Base-by-base conservation (phyloP, 352 stramenopile genomes). In the Globisporangium lucens region DNA sequence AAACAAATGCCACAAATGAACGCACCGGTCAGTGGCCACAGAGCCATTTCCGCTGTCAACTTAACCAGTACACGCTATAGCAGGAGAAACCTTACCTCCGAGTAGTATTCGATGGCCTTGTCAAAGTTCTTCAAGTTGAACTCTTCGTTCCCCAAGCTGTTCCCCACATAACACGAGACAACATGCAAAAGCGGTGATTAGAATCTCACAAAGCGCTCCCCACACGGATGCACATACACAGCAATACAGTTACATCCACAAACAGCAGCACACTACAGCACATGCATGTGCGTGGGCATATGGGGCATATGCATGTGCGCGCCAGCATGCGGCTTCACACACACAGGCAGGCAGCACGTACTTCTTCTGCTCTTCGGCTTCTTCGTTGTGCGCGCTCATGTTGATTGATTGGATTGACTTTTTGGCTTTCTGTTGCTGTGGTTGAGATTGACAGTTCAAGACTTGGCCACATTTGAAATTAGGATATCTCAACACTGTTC, bases 101-200 rank as follows among this genome's bases (percentile, higher is more conserved):
- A 86, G 76, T 94, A 94, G 67, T 84, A 82, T 66, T 89, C 80
- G 63, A 91, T 75, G 52, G 85, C 85, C 69, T 91, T 89, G 70
- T 79, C 83, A 59, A 91, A 94, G 80, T 89, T 92, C 73, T 94
- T 94, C 55, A 82, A 67, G 65, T 92, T 94, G 72, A 94, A 94
- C 71, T 94, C 87, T 52, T 93, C 84, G 67, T 94, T 94, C 29
- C 87, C 87, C 35, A 94, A 76, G 24, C 81, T 91, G 56, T 49
- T 17, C 13, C 13, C 38, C 24, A n/a, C 9, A 56, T 56, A 24
- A n/a, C 24, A 24, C 24, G 24, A 56, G 36, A 15, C 22, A 13
- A 15, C n/a, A 35, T 35, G 30, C 33, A 29, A 20, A 4, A 15
- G 4, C 10, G 49, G 27, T 30, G 22, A 10, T 24, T 13, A 53